Conservation (phyloP, 495 filamentous ascomycete genomes). For the Penicillium arizonense region DNA sequence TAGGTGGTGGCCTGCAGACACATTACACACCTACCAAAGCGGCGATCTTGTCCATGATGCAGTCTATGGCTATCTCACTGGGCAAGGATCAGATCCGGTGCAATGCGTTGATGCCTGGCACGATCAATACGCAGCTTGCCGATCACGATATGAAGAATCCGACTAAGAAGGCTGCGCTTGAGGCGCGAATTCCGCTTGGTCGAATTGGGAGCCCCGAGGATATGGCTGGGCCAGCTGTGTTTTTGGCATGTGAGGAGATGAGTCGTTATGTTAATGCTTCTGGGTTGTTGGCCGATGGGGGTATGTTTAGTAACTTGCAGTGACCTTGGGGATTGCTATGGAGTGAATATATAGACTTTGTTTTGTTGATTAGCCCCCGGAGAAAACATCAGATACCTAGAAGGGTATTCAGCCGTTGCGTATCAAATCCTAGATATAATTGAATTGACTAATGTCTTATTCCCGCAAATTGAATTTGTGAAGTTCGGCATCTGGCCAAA, state of each 20-base stretch:
- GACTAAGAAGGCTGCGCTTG: slow-evolving; percentile 71
- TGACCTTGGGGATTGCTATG: neutral
- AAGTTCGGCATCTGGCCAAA: no score
- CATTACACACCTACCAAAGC: slow-evolving; percentile 51
- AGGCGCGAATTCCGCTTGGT: slow-evolving; percentile 73
- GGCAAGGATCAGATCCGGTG: slow-evolving; percentile 30
- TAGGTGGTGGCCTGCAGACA: slow-evolving; percentile 29
- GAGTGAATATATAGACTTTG: no score
- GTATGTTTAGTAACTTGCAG: slow-evolving; percentile 26
- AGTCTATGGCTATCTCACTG: slow-evolving; percentile 32
- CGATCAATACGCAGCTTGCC: slow-evolving; percentile 51
- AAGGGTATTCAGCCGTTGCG: no score
- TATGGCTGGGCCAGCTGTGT: slow-evolving; percentile 32
- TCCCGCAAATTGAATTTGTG: no score
- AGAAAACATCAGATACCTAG: no score
- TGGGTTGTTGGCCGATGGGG: slow-evolving; percentile 25
- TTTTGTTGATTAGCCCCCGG: no score
- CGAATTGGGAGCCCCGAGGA: slow-evolving; percentile 30
- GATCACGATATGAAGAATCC: slow-evolving; percentile 63
- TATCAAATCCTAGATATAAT: no score
- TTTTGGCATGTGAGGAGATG: slow-evolving; percentile 30
- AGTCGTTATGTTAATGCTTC: slow-evolving; percentile 28
- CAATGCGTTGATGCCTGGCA: slow-evolving; percentile 29
- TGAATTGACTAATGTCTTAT: no score
- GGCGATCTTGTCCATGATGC: slow-evolving; percentile 47